phyloP scores from a whole-genome alignment of 371 early-diverging fungal genomes.

The Mortierella sp. region DNA sequence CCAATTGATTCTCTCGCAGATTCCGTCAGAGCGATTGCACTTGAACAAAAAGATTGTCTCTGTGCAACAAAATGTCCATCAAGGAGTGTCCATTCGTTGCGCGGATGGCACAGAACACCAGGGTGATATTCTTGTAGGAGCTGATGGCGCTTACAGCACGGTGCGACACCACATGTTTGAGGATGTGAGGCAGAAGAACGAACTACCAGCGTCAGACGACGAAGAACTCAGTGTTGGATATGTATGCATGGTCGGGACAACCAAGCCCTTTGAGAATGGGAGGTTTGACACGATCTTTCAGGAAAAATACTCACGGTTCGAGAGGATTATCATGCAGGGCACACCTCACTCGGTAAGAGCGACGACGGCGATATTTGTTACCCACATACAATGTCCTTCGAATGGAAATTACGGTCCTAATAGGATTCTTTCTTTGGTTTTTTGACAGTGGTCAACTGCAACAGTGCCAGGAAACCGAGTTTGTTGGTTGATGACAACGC shows the following conservation, averaged over 20 bases:
- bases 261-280: slow-evolving; percentile 14
- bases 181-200: slow-evolving; percentile 9
- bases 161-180: slow-evolving; percentile 30
- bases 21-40: slow-evolving; percentile 1
- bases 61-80: not conserved
- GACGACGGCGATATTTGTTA: too few relatives aligned
- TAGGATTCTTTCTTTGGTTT: not conserved
- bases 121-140: slow-evolving; percentile 32
- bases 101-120: slow-evolving; percentile 14
- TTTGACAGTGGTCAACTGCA: not conserved
- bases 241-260: slow-evolving; percentile 29
- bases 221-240: slow-evolving; percentile 21
- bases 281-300: slow-evolving; percentile 6
- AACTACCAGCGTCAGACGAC: slow-evolving; percentile 9
- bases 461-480: not conserved
- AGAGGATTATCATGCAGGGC: slow-evolving; percentile 6
- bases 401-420: not conserved
- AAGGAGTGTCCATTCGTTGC: slow-evolving; percentile 17
- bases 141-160: slow-evolving; percentile 25
- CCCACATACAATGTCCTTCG: too few relatives aligned
- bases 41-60: slow-evolving; percentile 11
- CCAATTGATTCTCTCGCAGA: not conserved
- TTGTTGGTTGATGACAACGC: not conserved
- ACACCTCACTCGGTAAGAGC: slow-evolving; percentile 11
- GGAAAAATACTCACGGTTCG: slow-evolving; percentile 1